Conservation (phyloP, 2,329 filamentous ascomycete species). For the Graphilbum sp. region DNA sequence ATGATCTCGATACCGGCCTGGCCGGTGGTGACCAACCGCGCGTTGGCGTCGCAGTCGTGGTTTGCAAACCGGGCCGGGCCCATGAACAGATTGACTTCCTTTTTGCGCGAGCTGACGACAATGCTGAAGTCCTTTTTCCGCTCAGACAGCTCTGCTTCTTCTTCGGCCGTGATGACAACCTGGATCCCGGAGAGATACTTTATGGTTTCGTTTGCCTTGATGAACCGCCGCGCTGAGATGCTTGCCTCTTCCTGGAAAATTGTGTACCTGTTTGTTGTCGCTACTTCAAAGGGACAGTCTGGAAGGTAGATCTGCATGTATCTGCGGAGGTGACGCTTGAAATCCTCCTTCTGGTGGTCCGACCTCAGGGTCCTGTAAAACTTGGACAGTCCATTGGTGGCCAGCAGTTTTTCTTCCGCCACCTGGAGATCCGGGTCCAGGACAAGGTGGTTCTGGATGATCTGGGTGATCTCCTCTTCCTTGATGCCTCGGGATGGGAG, state of each 20-base stretch:
- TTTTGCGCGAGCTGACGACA: constrained; percentile 83
- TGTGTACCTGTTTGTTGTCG: constrained; percentile 84
- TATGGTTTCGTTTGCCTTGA: constrained; percentile 69
- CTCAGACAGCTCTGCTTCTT: constrained; percentile 66
- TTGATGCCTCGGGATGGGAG: constrained; percentile 66
- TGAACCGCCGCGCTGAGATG: constrained; percentile 62
- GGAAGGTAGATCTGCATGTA: constrained; percentile 88
- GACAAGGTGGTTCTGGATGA: constrained; percentile 51
- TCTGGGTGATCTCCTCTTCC: constrained; percentile 42
- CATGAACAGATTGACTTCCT: constrained; percentile 80
- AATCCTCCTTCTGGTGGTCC: constrained; percentile 71
- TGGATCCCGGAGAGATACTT: constrained; percentile 86
- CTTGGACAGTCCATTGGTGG: constrained; percentile 55
- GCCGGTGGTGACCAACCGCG: constrained; percentile 67
- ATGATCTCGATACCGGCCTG: constrained; percentile 83
- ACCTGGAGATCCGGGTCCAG: constrained; percentile 53
- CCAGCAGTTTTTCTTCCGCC: constrained; percentile 58
- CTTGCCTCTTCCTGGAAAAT: constrained; percentile 81
- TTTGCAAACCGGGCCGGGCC: constrained; percentile 94
- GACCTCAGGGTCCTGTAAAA: constrained; percentile 54
- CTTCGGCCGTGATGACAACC: constrained; percentile 80
- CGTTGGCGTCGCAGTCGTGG: constrained; percentile 91
- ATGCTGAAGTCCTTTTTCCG: constrained; percentile 93
- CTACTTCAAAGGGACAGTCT: constrained; percentile 87
- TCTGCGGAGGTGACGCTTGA: constrained; percentile 67